Evolutionary conservation across 2,329 filamentous ascomycete species (phyloP), one percentile per base, ranked within the genome.

Genomic region (Clathrospora elynae): DNA sequence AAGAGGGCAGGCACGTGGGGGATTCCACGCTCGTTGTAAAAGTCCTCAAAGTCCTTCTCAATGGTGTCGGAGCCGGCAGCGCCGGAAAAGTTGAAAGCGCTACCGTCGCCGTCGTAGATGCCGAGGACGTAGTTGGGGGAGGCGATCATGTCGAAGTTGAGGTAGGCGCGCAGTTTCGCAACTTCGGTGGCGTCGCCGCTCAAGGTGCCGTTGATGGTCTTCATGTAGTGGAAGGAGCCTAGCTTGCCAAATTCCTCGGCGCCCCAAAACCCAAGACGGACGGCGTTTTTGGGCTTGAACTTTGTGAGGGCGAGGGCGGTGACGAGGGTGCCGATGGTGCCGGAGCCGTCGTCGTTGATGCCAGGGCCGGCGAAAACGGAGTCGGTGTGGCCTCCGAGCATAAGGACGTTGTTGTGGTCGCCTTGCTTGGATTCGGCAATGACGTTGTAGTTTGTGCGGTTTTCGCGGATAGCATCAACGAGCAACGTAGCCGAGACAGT

Each of bases 81-180:
- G 18, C 68, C 68, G 14, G 59, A 62, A 42, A 70, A 61, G 57
- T 71, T 71, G 48, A 70, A 71, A 0, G 67, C 59, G 26, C 45
- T 58, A 34, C 68, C 68, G 43, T 71, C 64, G 33, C 68, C 68
- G 41, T 72, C 68, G 49, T 71, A 71, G 51, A 72, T 67, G 14
- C 66, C 67, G 16, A 68, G 61, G 22, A 69, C 61, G 47, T 68
- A 72, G 64, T 71, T 72, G 29, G 69, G 69, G 3, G 57, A 64
- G 4, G 66, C 69, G 28, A 72, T 69, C 71, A 73, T 73, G 56
- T 73, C 71, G 55, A 72, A 73, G 62, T 73, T 72, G 50, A 73
- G 68, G 53, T 72, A 72, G 9, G 70, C 66, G 8, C 68, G 62
- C 41, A 73, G 61, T 52, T 72, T 71, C 41, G 46, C 50, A 17